phyloP scores from a whole-genome alignment of 176 grass and related monocot genomes.

The Ampelocalamus luodianensis region DNA sequence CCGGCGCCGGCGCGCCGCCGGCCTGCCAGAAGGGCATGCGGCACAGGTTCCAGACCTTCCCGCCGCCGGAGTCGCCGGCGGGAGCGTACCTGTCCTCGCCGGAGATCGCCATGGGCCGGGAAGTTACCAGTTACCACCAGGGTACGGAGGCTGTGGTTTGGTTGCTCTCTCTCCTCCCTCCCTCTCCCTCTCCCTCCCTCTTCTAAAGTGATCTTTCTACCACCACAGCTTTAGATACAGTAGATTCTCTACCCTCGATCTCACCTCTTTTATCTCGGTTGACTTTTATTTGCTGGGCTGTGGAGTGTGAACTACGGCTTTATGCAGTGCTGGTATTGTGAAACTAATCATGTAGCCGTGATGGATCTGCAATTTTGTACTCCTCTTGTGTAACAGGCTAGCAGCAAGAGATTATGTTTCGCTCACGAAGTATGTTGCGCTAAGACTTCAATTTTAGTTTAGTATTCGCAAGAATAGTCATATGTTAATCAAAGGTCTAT shows the following conservation, averaged over 20 bases:
- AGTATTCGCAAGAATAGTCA: no score
- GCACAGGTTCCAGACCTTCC: conserved; percentile 92
- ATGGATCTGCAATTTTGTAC: neutral
- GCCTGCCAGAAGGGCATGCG: conserved; percentile 89
- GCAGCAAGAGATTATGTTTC: no score
- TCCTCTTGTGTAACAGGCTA: neutral
- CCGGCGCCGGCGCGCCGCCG: conserved; percentile 40
- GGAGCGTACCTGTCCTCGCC: conserved; percentile 59
- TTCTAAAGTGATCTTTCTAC: conserved; percentile 45
- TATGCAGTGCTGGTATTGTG: conserved; percentile 38
- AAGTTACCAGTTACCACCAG: conserved; percentile 44
- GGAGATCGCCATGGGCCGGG: conserved; percentile 68
- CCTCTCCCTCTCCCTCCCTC: neutral
- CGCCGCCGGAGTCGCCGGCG: conserved; percentile 41
- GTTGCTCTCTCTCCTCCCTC: neutral
- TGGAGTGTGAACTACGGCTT: conserved; percentile 41
- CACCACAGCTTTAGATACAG: conserved; percentile 47
- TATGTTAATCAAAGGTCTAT: neutral
- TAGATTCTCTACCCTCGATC: conserved; percentile 43
- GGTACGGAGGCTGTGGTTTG: conserved; percentile 11
- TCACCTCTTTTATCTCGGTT: conserved; percentile 42
- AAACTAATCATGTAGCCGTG: conserved; percentile 42
- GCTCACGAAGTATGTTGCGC: no score
- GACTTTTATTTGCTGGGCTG: conserved; percentile 40
- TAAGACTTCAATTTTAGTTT: no score